Evolutionary conservation across 2,329 filamentous ascomycete species (phyloP).

Genomic region (Tolypocladium inflatum): DNA sequence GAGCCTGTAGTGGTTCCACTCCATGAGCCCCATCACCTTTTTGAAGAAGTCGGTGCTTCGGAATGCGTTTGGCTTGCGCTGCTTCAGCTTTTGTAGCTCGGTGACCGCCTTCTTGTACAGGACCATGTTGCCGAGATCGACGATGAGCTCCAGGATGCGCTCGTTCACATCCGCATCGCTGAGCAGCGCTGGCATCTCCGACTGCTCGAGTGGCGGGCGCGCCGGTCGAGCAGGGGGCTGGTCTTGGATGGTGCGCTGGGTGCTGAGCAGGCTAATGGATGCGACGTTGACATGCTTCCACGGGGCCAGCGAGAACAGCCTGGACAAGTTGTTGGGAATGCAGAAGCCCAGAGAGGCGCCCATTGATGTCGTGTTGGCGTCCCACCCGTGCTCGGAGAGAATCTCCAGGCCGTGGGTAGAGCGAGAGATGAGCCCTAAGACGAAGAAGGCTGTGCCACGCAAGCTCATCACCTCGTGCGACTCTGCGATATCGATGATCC

Average conservation of each 20-base stretch:
- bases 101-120: conserved; percentile 78
- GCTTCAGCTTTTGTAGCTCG: conserved; percentile 73
- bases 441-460: conserved; percentile 92
- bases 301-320: conserved; percentile 62
- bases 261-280: conserved; percentile 35
- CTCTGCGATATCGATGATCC: conserved; percentile 84
- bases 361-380: conserved; percentile 74
- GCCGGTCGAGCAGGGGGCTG: conserved; percentile 32
- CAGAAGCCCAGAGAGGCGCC: conserved; percentile 82
- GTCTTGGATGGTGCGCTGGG: conserved; percentile 42
- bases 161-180: conserved; percentile 59
- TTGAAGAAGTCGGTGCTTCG: conserved; percentile 69
- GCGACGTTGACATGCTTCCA: conserved; percentile 46
- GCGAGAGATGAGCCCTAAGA: conserved; percentile 82
- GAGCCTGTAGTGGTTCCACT: conserved; percentile 82
- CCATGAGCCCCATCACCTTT: conserved; percentile 74
- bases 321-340: conserved; percentile 68
- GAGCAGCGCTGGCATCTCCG: conserved; percentile 32
- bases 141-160: conserved; percentile 74
- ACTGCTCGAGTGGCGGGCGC: conserved; percentile 33
- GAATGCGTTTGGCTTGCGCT: conserved; percentile 67
- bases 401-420: conserved; percentile 91
- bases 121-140: conserved; percentile 88
- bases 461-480: conserved; percentile 83
- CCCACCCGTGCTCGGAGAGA: conserved; percentile 82